Base-by-base conservation (phyloP, 2,329 filamentous ascomycete genomes). In the Colletotrichum tofieldiae region DNA sequence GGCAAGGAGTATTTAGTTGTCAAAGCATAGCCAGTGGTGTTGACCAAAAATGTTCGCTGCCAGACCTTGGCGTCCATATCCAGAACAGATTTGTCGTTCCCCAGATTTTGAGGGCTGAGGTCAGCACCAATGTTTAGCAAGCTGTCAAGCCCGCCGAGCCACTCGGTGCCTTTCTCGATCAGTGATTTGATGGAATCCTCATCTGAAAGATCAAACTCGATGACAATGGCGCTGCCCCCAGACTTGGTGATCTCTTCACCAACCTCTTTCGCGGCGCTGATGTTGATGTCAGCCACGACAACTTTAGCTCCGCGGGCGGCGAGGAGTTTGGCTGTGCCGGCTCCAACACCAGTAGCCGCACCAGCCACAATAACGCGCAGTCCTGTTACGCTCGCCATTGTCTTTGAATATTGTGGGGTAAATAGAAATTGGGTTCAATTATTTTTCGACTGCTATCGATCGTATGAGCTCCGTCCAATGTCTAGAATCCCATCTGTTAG, bases 51-150 rank as follows among this genome's bases (percentile, higher is more conserved):
- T 1, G 65, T 67, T 8, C 65, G 56, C 20, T 67, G 56, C 65
- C 65, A 67, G 2, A 67, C 26, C 2, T 37, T 56, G 26, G 56
- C 56, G 6, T 67, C 65, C 65, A 67, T 67, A 14, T 67, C 65
- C 12, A 37, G 37, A 18, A 67, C 65, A 7, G 56, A 59, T 14
- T 26, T 29, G 47, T 67, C 65, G 2, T 62, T 62, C 18, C 65
- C 65, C 12, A 67, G 5, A 0, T 26, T 67, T 56, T 62, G 49
- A 5, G 65, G 65, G 18, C 56, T 55, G 9, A 67, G 65, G 16
- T 67, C 65, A 12, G 65, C 55, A 39, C 65, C 65, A n/a, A 67
- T 67, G 12, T 67, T 67, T 35, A 62, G 16, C 45, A 67, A 37
- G 20, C 65, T 67, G 56, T 67, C 65, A 12, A 67, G 65, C 4